Evolutionary conservation across 139 green algal genomes (phyloP).

Genomic region (Cymbomonas tetramitiformis): DNA sequence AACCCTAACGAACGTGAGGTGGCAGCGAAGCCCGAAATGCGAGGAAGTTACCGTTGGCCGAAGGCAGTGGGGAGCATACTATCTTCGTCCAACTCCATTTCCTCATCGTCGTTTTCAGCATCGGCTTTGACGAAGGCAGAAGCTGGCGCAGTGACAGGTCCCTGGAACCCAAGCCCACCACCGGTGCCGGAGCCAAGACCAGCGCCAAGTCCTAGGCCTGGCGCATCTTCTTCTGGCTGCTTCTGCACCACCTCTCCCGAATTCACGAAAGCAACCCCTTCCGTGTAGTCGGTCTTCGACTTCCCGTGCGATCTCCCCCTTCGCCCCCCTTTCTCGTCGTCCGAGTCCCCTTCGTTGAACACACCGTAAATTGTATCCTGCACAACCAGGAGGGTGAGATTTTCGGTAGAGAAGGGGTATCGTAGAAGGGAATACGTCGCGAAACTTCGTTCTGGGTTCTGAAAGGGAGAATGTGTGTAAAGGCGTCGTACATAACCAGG

Average conservation of each 20-base stretch:
- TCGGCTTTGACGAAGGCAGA: not conserved
- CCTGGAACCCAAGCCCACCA: not conserved
- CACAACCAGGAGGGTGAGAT: too few species aligned
- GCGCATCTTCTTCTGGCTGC: not conserved
- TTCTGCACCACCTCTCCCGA: not conserved
- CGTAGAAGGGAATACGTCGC: too few species aligned
- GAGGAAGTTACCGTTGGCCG: not conserved
- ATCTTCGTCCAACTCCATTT: conserved; percentile 3
- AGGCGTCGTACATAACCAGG: too few species aligned
- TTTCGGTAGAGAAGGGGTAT: too few species aligned
- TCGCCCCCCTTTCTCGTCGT: not conserved
- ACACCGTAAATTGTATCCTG: not conserved
- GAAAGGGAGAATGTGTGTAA: too few species aligned
- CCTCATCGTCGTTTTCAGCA: not conserved
- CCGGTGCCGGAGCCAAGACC: not conserved
- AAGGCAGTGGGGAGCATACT: conserved; percentile 9
- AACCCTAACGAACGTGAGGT: too few species aligned
- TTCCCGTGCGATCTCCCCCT: not conserved
- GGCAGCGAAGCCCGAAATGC: not conserved
- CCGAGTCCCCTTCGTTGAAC: conserved; percentile 1
- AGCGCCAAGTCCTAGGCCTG: not conserved
- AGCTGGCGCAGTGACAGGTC: not conserved
- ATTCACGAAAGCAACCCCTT: not conserved
- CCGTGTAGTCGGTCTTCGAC: not conserved
- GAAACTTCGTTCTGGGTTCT: too few species aligned